These are phyloP conservation scores for Plectosphaerella cucumerina DNA, from an alignment of 2,329 filamentous ascomycete genomes.

Conservation along the genomic window DNA sequence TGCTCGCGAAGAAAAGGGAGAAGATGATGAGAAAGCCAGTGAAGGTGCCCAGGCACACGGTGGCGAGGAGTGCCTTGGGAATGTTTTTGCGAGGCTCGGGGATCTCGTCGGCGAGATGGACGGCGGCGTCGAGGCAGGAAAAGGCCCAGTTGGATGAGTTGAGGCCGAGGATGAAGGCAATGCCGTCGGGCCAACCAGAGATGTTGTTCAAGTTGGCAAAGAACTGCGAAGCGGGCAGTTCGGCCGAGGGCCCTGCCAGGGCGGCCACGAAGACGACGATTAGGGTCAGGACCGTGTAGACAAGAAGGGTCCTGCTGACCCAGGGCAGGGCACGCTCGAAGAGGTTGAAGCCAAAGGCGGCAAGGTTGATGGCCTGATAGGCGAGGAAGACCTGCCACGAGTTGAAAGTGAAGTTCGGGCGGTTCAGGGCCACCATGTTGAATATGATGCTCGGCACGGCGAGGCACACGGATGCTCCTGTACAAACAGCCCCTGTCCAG, in stretches of 20 bases:
- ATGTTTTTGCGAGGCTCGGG: constrained; percentile 18
- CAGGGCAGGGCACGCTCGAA: too few species aligned
- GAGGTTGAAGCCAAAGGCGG: too few species aligned
- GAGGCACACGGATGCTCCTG: not conserved
- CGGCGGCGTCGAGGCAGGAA: constrained; percentile 21
- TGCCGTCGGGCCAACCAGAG: constrained; percentile 18
- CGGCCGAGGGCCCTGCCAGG: too few species aligned
- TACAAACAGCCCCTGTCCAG: not conserved
- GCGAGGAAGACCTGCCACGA: too few species aligned
- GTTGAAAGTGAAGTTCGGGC: too few species aligned
- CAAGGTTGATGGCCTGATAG: too few species aligned
- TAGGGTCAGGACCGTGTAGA: too few species aligned
- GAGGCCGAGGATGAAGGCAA: constrained; percentile 23
- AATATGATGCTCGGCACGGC: too few species aligned
- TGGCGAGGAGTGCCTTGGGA: constrained; percentile 18
- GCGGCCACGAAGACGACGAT: too few species aligned
- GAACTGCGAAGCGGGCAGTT: not conserved
- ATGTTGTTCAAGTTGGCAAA: constrained; percentile 16
- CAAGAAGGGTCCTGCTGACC: too few species aligned
- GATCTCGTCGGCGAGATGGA: constrained; percentile 23
- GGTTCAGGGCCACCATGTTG: too few species aligned
- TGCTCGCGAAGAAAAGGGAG: constrained; percentile 19
- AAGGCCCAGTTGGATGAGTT: constrained; percentile 23
- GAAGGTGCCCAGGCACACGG: constrained; percentile 14
- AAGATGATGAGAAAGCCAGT: constrained; percentile 15